These are phyloP conservation scores for Scheffersomyces spartinae DNA, from an alignment of 805 yeast genomes.

Conservation along the genomic window DNA sequence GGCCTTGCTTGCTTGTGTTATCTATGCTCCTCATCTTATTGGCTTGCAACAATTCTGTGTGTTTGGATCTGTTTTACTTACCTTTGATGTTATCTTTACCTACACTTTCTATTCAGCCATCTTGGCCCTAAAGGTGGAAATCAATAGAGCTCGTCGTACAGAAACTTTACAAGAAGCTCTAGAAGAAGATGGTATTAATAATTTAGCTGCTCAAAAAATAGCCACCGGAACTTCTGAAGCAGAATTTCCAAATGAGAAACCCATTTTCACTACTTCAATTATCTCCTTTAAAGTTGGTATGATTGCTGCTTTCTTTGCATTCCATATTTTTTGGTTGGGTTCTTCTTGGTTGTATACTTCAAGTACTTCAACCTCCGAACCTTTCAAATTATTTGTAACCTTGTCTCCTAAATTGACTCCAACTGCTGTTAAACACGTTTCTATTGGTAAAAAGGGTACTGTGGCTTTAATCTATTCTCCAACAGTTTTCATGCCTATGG, in stretches of 20 bases:
- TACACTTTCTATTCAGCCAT: conserved; percentile 77
- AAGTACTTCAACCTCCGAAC: conserved; percentile 2
- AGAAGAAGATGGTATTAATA: conserved; percentile 87
- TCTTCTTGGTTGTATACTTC: conserved; percentile 51
- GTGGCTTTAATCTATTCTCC: conserved; percentile 49
- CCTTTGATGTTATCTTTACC: conserved; percentile 60
- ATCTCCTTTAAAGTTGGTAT: conserved; percentile 49
- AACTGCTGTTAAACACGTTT: conserved; percentile 30
- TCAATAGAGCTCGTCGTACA: conserved; percentile 73
- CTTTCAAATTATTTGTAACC: conserved; percentile 4
- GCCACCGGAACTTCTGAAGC: conserved; percentile 39
- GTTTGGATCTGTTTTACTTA: conserved; percentile 56
- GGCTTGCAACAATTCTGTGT: conserved; percentile 76
- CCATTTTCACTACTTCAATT: conserved; percentile 21
- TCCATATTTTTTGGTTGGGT: conserved; percentile 60
- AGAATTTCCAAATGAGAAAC: conserved; percentile 14
- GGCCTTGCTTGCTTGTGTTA: conserved; percentile 57
- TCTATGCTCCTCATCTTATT: conserved; percentile 54
- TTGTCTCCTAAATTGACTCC: conserved; percentile 22
- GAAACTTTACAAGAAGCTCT: conserved; percentile 66
- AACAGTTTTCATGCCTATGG: conserved; percentile 46
- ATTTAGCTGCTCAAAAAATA: conserved; percentile 53
- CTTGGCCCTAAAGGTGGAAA: conserved; percentile 79
- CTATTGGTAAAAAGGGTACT: conserved; percentile 36
- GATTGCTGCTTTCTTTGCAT: conserved; percentile 44